phyloP scores from a whole-genome alignment of 2,329 filamentous ascomycete species.

The Alternaria atra region DNA sequence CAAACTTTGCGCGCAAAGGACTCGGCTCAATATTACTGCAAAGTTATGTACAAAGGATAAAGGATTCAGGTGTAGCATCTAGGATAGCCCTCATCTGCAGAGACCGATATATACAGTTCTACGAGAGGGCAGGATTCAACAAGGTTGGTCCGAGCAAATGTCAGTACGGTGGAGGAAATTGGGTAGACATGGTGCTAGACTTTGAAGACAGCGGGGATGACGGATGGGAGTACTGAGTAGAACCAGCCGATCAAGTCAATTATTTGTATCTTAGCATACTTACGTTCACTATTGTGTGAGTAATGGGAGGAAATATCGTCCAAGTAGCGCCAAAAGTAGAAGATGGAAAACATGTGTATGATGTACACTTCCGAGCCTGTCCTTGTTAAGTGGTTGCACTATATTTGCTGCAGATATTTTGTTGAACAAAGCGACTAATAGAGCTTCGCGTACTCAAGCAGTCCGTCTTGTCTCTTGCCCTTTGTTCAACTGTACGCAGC shows the following conservation, averaged over 20 bases:
- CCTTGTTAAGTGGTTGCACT: no score
- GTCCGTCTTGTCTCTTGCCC: no score
- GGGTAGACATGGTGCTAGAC: conserved; percentile 77
- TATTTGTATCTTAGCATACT: not conserved
- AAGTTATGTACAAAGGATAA: conserved; percentile 80
- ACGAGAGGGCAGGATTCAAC: conserved; percentile 76
- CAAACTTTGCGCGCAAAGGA: conserved; percentile 76
- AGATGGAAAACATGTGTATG: no score
- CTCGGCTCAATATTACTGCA: conserved; percentile 78
- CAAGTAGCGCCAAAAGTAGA: no score
- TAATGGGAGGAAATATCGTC: not conserved
- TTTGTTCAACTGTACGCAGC: no score
- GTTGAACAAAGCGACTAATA: no score
- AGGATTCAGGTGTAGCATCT: conserved; percentile 73
- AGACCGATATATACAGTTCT: conserved; percentile 77
- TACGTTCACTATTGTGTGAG: not conserved
- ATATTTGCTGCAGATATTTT: no score
- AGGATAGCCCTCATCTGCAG: conserved; percentile 80
- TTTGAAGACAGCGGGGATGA: conserved; percentile 29
- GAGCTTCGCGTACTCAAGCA: no score
- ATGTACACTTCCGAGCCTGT: no score
- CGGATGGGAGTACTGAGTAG: conserved; percentile 9
- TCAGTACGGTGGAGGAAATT: conserved; percentile 79
- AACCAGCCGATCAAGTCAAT: not conserved
- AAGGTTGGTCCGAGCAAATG: conserved; percentile 73